Evolutionary conservation across 1,139 yeast genomes (phyloP), one percentile per base, ranked within the genome.

Genomic region (Kodamaea sp.): DNA sequence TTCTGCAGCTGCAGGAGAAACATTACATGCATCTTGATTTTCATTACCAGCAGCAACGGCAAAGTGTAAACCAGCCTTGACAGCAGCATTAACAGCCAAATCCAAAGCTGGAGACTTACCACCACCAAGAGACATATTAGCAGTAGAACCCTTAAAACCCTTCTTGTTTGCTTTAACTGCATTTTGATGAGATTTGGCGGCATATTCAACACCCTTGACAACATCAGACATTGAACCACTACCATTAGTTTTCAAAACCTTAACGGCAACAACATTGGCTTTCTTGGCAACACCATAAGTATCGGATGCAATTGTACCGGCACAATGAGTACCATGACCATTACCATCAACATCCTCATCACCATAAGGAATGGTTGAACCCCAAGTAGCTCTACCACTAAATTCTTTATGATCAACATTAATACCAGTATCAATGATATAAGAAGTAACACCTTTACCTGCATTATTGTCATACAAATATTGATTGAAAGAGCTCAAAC

Each of bases 241-340:
- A 52, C 94, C 94, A 58, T 81, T 79, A 32, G 85, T 75, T 62
- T 81, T 78, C 67, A 84, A 72, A 11, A 84, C 92, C 61, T 84
- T 83, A 43, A 85, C 85, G 26, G 92, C 94, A 48, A 83, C 87
- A 43, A 84, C 65, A 10, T 80, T 69, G 31, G 85, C 89, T 45
- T 79, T 74, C 63, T 85, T 85, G 47, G 94, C 86, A 45, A 85
- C 85, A 67, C 95, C 95, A 55, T 81, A 84, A 44, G 76, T 67
- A 46, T 73, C 70, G 20, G 92, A 82, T 29, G 81, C 94, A 56
- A 84, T 82, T 37, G 88, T 82, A 65, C 94, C 95, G 23, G 94
- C 90, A 73, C 90, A 84, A 60, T 85, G 95, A 42, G 94, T 84
- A 47, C 94, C 95, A 69, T 92, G 98, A 39, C 97, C 98, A 60